These are phyloP conservation scores for Bullera alba DNA, from an alignment of 768 basidiomycete genomes.

Conservation along the genomic window DNA sequence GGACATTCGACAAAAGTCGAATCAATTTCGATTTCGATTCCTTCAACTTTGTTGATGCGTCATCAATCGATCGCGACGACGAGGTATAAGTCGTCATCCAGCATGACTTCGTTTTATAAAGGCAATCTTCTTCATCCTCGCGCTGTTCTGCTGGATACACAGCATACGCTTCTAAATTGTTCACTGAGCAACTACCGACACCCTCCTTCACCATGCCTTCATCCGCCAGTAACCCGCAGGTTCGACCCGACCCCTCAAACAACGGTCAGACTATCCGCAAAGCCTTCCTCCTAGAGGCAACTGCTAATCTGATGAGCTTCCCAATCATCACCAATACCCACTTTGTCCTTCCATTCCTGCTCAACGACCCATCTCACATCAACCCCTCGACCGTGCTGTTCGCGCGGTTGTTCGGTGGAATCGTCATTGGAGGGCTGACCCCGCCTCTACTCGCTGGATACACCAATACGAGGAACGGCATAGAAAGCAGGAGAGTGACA, in stretches of 20 bases:
- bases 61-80: too few species aligned
- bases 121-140: too few species aligned
- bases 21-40: too few species aligned
- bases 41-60: too few species aligned
- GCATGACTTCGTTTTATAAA: too few species aligned
- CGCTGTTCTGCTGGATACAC: too few species aligned
- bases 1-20: too few species aligned
- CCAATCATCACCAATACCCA: slow-evolving; percentile 29
- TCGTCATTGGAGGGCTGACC: slow-evolving; percentile 25
- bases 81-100: too few species aligned
- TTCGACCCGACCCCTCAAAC: slow-evolving; percentile 7
- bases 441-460: slow-evolving; percentile 11
- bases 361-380: slow-evolving; percentile 17
- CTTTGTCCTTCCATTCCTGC: slow-evolving; percentile 18
- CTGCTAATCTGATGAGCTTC: slow-evolving; percentile 23
- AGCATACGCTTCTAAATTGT: too few species aligned
- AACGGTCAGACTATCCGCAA: slow-evolving; percentile 18
- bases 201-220: slow-evolving; percentile 1
- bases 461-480: slow-evolving; percentile 9
- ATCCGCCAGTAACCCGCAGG: not conserved
- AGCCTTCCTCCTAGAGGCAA: slow-evolving; percentile 31
- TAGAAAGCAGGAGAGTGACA: slow-evolving; percentile 7
- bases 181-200: too few species aligned
- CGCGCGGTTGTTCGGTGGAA: slow-evolving; percentile 20
- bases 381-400: slow-evolving; percentile 23